These are phyloP conservation scores for Fusarium musae DNA, from an alignment of 2,329 filamentous ascomycete species.

Conservation along the genomic window DNA sequence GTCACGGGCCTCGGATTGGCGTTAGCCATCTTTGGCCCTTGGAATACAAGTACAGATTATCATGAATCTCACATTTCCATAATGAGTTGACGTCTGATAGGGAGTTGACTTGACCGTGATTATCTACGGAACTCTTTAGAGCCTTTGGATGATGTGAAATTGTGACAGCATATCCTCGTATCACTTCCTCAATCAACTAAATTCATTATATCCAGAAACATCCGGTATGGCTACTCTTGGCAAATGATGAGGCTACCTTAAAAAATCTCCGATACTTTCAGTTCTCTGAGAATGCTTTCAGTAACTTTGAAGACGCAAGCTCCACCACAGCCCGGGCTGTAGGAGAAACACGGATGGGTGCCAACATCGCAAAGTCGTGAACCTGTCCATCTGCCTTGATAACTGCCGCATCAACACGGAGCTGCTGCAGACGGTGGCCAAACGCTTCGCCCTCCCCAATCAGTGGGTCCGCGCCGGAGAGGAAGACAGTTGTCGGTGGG, in stretches of 20 bases:
- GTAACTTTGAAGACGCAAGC: conserved; percentile 9
- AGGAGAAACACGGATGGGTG: background rate
- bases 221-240: rapidly evolving
- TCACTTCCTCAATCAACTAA: rapidly evolving
- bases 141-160: background rate
- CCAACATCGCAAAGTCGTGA: conserved; percentile 23
- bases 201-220: no score
- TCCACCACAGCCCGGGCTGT: conserved; percentile 22
- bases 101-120: no score
- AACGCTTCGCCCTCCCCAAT: conserved; percentile 22
- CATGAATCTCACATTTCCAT: no score
- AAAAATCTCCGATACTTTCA: rapidly evolving
- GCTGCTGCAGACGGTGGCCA: conserved; percentile 10
- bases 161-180: rapidly evolving
- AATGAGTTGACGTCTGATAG: no score
- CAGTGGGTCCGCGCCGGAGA: conserved; percentile 12
- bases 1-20: background rate
- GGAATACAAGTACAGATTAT: no score
- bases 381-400: conserved; percentile 24
- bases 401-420: conserved; percentile 3
- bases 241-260: rapidly evolving
- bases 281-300: background rate
- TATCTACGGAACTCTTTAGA: no score
- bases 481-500: conserved; percentile 6
- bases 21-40: no score